Evolutionary conservation across 306 rosid species (phyloP), one percentile per base, ranked within the genome.

Genomic region (Biancaea sappan): DNA sequence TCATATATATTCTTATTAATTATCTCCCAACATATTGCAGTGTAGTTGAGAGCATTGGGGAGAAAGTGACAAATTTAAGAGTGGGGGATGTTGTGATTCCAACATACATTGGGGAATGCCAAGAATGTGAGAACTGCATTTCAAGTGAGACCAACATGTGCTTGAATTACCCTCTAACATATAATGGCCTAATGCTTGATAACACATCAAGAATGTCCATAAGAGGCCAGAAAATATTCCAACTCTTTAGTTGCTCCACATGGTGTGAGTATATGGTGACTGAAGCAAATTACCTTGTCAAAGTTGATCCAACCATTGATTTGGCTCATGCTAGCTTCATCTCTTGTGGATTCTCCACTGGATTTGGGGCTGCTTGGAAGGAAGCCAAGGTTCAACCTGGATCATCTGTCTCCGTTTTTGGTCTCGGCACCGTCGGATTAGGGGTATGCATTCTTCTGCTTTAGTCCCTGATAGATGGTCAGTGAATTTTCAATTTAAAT

Each of bases 341-440:
- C 79, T 73, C 85, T 0, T 84, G 88, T 74, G 85, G 88, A 8
- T 84, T 84, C 57, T 77, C 85, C 3, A 80, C 81, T 22, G 88
- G 88, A 7, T 77, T 73, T 43, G 88, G 88, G 6, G 83, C 79
- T 50, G 76, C 73, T 40, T 84, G 88, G 88, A 81, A 77, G 78
- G 81, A 69, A 60, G 83, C 83, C 31, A 25, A 44, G 63, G 2
- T 77, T 12, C 61, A 80, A 43, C 34, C 15, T 19, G 83, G 85
- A 18, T 77, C 85, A 11, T 63, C 69, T 0, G 81, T 81, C 0
- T 83, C 88, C 7, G 81, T 77, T 26, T 47, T 84, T 51, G 85
- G 83, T 25, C 83, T 84, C 32, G 85, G 83, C 6, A 79, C 83
- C n/a, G 85, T 84, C 44, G 88, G 88, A 21, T 71, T 84, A 73